Conservation (phyloP, 2,329 filamentous ascomycete species). For the Colletotrichum sp. region DNA sequence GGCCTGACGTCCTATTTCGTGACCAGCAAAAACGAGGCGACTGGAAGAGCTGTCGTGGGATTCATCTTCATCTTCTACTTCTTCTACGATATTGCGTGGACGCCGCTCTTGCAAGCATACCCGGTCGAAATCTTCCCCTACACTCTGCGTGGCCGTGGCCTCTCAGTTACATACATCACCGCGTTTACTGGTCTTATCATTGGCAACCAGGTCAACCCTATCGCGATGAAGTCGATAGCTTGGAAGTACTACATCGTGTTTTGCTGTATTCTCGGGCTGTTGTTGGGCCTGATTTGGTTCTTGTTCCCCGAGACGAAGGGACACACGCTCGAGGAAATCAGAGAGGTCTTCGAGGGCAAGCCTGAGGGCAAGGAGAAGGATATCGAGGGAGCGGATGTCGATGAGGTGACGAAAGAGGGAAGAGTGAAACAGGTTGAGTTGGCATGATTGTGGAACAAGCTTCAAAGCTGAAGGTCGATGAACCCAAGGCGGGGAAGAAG, state of each 20-base stretch:
- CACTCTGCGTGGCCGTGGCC: slow-evolving; percentile 21
- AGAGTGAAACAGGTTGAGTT: not conserved
- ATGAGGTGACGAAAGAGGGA: not conserved
- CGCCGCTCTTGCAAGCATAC: slow-evolving; percentile 20
- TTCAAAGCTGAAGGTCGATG: not conserved
- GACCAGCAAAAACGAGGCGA: slow-evolving; percentile 2
- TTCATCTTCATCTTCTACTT: slow-evolving; percentile 22
- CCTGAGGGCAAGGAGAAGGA: not conserved
- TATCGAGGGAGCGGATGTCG: not conserved
- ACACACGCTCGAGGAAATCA: slow-evolving; percentile 24
- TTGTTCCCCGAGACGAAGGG: slow-evolving; percentile 34
- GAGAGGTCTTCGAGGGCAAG: slow-evolving; percentile 19
- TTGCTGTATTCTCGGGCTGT: slow-evolving; percentile 21
- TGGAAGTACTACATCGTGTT: slow-evolving; percentile 27
- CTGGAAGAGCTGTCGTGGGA: slow-evolving; percentile 23
- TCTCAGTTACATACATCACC: slow-evolving; percentile 17
- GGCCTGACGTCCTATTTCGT: slow-evolving; percentile 15
- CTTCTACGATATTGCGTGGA: slow-evolving; percentile 21
- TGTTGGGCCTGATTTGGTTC: slow-evolving; percentile 26
- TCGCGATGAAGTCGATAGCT: slow-evolving; percentile 38
- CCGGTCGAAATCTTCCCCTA: slow-evolving; percentile 24
- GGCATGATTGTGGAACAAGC: not conserved
- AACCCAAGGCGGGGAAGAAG: not conserved
- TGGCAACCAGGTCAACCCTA: slow-evolving; percentile 46
- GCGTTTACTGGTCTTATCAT: slow-evolving; percentile 31